A percentile compares a stretch with the other conserved stretches of the same genome.
phyloP scores from a whole-genome alignment of 164 flowering plant species.

The Tetrastigma voinierianum region DNA sequence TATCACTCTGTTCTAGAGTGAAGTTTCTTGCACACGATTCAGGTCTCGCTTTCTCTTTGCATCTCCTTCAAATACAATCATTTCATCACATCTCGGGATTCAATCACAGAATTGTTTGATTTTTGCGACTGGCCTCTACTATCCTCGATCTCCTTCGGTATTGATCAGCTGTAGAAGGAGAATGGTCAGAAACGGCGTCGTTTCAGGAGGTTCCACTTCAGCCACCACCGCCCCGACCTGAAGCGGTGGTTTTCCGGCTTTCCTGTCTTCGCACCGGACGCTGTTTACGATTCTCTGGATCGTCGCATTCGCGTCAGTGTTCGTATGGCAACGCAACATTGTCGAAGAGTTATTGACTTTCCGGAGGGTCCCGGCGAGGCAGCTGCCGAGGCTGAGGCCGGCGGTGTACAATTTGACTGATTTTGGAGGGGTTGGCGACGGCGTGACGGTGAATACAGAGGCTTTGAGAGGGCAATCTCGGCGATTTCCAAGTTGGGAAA shows the following conservation, averaged over 20 bases:
- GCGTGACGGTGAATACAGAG: constrained; percentile 70
- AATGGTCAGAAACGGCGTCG: constrained; percentile 35
- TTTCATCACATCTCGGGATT: too few relatives aligned
- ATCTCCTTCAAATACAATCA: too few relatives aligned
- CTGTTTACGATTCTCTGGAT: constrained; percentile 63
- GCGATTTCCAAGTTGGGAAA: constrained; percentile 62
- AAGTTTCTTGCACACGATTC: too few relatives aligned
- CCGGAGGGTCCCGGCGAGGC: constrained; percentile 23
- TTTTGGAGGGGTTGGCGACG: constrained; percentile 91
- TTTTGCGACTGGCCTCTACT: too few relatives aligned
- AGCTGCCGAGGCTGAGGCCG: constrained; percentile 57
- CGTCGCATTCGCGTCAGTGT: constrained; percentile 52
- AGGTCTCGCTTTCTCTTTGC: too few relatives aligned
- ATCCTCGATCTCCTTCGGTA: too few relatives aligned
- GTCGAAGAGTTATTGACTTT: constrained; percentile 37
- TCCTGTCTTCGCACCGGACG: constrained; percentile 54
- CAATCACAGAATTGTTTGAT: too few relatives aligned
- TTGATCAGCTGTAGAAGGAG: too few relatives aligned
- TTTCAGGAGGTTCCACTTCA: constrained; percentile 28
- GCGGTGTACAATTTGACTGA: constrained; percentile 73
- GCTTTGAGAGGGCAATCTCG: constrained; percentile 75
- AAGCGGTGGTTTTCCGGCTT: constrained; percentile 45
- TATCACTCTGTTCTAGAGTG: too few relatives aligned
- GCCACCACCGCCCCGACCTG: constrained; percentile 36
- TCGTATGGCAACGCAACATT: constrained; percentile 62